These are phyloP conservation scores for Sextonia rubra DNA, from an alignment of 164 flowering plant species.

Conservation along the genomic window DNA sequence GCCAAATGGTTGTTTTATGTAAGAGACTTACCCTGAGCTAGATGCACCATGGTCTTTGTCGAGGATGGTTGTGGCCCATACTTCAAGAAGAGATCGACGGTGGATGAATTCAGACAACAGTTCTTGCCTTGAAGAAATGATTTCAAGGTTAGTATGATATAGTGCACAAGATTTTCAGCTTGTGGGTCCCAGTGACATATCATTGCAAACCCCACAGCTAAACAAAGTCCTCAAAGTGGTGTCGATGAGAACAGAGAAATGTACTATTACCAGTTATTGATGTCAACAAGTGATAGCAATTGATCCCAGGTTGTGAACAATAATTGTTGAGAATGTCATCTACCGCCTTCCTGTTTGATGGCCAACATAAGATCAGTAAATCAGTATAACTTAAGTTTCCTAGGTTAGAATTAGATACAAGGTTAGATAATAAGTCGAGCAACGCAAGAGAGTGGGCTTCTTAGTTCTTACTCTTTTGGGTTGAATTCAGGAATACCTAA, in stretches of 20 bases:
- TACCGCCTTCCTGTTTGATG: conserved; percentile 31
- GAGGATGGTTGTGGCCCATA: conserved; percentile 70
- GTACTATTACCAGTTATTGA: conserved; percentile 23
- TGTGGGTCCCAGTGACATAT: no score
- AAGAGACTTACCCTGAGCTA: conserved; percentile 57
- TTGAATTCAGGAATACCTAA: conserved; percentile 71
- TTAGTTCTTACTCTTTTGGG: conserved; percentile 51
- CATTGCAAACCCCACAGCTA: no score
- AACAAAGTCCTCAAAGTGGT: not conserved
- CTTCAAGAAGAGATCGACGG: conserved; percentile 44
- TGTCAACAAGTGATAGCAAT: conserved; percentile 52
- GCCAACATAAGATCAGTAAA: not conserved
- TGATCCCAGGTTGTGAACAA: conserved; percentile 45
- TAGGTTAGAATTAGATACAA: not conserved
- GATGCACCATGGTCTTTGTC: conserved; percentile 67
- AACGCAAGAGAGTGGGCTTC: not conserved
- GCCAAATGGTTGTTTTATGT: not conserved
- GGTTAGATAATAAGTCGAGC: not conserved
- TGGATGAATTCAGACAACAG: conserved; percentile 65
- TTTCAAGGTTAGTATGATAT: no score
- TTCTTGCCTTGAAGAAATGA: conserved; percentile 34
- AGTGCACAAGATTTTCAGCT: no score
- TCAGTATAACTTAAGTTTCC: not conserved
- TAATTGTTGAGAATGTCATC: conserved; percentile 34
- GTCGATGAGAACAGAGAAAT: not conserved